Percentiles rank a stretch among this genome's conserved stretches.
phyloP scores from a whole-genome alignment of 2,329 filamentous ascomycete genomes.

The Sphaerulina musiva region DNA sequence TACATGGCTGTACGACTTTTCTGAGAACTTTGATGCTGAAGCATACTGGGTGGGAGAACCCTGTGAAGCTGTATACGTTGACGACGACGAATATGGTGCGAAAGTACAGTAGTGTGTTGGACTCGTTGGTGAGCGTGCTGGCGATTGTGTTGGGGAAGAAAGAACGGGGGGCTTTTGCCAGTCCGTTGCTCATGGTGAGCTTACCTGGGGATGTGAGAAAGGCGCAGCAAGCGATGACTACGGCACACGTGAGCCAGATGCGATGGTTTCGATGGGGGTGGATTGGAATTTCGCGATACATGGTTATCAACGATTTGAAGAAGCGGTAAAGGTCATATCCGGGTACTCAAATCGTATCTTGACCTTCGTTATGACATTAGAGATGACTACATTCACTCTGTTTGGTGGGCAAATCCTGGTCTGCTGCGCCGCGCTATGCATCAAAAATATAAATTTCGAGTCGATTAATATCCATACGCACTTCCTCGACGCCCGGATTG shows the following conservation, averaged over 20 bases:
- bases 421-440: slow-evolving; percentile 16
- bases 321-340: slow-evolving; percentile 43
- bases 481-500: slow-evolving; percentile 25
- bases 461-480: slow-evolving; percentile 18
- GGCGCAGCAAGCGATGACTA: slow-evolving; percentile 81
- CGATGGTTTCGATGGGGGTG: slow-evolving; percentile 96
- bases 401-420: slow-evolving; percentile 1
- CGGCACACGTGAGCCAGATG: slow-evolving; percentile 92
- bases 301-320: slow-evolving; percentile 85
- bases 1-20: slow-evolving; percentile 72
- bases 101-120: slow-evolving; percentile 75
- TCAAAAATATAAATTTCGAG: slow-evolving; percentile 2
- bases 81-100: slow-evolving; percentile 63
- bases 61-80: slow-evolving; percentile 80
- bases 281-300: slow-evolving; percentile 86
- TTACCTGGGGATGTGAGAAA: slow-evolving; percentile 56
- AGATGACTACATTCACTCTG: slow-evolving; percentile 12
- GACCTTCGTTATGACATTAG: slow-evolving; percentile 16
- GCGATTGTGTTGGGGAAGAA: slow-evolving; percentile 45
- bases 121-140: slow-evolving; percentile 64
- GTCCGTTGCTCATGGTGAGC: slow-evolving; percentile 64
- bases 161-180: slow-evolving; percentile 50
- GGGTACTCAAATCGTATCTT: slow-evolving; percentile 2
- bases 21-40: slow-evolving; percentile 58
- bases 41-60: slow-evolving; percentile 59